These are phyloP conservation scores for Lathyrus tuberosus DNA, from an alignment of 306 rosid species.

Conservation along the genomic window DNA sequence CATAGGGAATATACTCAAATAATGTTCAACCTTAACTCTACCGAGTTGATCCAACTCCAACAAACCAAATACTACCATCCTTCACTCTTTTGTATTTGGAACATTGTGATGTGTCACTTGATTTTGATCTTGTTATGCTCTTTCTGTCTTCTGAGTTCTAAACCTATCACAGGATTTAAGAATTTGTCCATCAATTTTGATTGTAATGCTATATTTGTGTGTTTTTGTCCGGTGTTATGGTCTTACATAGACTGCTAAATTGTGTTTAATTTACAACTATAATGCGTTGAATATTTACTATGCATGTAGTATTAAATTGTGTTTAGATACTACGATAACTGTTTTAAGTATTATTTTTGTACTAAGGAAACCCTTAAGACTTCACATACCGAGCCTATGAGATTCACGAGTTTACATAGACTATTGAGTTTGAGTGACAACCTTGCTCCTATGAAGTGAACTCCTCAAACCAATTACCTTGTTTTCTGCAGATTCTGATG, in stretches of 20 bases:
- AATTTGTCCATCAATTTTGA: conserved; percentile 1
- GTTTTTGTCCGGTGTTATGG: neutral
- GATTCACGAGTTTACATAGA: neutral
- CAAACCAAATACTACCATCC: neutral
- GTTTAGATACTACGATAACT: neutral
- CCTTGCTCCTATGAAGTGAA: neutral
- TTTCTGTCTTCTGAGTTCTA: neutral
- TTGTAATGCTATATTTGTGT: neutral
- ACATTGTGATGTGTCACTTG: conserved; percentile 1
- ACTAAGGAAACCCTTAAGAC: neutral
- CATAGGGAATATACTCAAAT: too few relatives aligned
- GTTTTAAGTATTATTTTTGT: neutral
- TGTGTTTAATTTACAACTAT: neutral
- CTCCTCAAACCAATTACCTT: conserved; percentile 22
- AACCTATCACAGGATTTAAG: neutral
- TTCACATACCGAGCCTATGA: neutral
- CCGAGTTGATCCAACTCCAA: neutral
- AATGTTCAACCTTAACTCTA: neutral
- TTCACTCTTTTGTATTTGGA: neutral
- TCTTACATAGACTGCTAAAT: neutral
- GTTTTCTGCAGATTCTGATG: conserved; percentile 68
- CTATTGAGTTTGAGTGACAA: neutral
- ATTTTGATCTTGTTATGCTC: conserved; percentile 2
- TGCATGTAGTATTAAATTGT: neutral
- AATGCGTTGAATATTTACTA: neutral